These are phyloP conservation scores for Penicillium lagena DNA, from an alignment of 495 filamentous ascomycete genomes.

Conservation along the genomic window DNA sequence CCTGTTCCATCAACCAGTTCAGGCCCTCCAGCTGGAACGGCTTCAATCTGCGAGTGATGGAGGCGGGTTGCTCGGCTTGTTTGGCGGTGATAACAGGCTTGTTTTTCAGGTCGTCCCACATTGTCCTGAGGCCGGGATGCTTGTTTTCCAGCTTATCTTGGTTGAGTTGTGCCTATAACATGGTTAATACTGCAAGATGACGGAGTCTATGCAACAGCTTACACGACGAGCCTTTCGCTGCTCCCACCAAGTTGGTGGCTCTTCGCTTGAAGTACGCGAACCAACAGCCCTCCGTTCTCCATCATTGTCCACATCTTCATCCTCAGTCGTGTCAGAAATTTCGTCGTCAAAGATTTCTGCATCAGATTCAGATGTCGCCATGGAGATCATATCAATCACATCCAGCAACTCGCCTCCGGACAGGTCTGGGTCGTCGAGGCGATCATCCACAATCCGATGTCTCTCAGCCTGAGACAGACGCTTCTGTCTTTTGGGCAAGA, in stretches of 20 bases:
- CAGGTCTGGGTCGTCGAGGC: too few relatives aligned
- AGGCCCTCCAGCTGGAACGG: constrained; percentile 90
- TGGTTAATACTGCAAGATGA: constrained; percentile 1
- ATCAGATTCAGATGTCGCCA: too few relatives aligned
- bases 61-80: constrained; percentile 65
- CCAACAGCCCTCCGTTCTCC: background rate
- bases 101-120: constrained; percentile 74
- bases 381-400: too few relatives aligned
- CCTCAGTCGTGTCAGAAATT: background rate
- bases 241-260: constrained; percentile 8
- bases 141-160: constrained; percentile 61
- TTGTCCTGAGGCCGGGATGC: constrained; percentile 71
- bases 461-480: background rate
- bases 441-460: too few relatives aligned
- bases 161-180: constrained; percentile 36
- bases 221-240: constrained; percentile 22
- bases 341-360: too few relatives aligned
- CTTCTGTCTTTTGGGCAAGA: constrained; percentile 20
- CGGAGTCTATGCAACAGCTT: constrained; percentile 9
- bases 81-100: constrained; percentile 58
- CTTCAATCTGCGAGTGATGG: constrained; percentile 77
- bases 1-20: constrained; percentile 88
- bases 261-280: constrained; percentile 2
- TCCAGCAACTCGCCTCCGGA: too few relatives aligned
- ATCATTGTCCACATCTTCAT: constrained; percentile 10